Evolutionary conservation across 805 yeast genomes (phyloP).

Genomic region (Metschnikowia koreensis): DNA sequence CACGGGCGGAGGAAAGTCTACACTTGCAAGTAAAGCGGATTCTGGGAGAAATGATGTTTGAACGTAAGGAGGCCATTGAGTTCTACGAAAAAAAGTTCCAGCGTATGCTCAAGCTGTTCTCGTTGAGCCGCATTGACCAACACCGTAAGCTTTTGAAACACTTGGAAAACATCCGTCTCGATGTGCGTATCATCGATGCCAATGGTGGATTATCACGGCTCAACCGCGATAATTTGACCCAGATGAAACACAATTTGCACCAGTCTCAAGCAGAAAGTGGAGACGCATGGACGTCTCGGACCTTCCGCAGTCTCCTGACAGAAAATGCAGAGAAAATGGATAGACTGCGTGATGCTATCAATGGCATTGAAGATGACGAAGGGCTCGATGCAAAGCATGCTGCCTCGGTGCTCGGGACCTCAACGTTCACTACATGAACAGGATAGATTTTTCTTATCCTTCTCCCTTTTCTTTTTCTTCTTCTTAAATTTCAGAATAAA

Average conservation of each 20-base stretch:
- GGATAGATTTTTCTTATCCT: too few relatives aligned
- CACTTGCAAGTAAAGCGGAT: constrained; percentile 77
- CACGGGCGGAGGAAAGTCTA: constrained; percentile 70
- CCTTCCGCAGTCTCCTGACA: constrained; percentile 33
- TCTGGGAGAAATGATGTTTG: constrained; percentile 80
- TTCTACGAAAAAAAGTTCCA: constrained; percentile 58
- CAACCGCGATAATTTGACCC: constrained; percentile 66
- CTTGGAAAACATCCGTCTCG: constrained; percentile 68
- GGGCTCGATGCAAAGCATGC: constrained; percentile 79
- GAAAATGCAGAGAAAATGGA: constrained; percentile 26
- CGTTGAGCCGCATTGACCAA: constrained; percentile 74
- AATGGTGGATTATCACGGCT: constrained; percentile 80
- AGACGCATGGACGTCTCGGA: constrained; percentile 46
- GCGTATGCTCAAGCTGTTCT: constrained; percentile 53
- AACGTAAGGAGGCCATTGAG: constrained; percentile 57
- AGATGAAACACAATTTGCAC: constrained; percentile 40
- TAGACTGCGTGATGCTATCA: neutral
- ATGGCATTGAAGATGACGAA: constrained; percentile 18
- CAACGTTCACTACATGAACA: constrained; percentile 50
- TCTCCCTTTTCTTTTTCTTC: too few relatives aligned
- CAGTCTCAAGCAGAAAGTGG: constrained; percentile 43
- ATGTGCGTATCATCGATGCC: constrained; percentile 70
- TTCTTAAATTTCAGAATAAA: neutral
- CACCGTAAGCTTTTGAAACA: constrained; percentile 77
- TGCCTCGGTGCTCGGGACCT: constrained; percentile 74